Conservation (phyloP, 108 stramenopile species). For the Nannochloropsis salina region DNA sequence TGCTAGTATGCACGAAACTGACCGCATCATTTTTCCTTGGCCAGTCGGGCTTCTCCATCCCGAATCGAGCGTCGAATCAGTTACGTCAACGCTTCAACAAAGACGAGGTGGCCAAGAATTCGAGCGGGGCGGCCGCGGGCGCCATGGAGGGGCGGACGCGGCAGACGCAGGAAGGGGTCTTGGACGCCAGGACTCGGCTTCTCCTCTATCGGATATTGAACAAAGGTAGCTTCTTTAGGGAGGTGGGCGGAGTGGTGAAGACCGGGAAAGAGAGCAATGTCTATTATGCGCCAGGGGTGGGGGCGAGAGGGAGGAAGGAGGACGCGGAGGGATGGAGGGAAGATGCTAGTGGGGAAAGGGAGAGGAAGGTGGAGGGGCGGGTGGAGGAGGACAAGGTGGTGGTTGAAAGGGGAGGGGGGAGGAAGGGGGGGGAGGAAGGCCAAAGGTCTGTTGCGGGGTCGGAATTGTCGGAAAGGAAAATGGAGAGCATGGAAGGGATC, state of each 20-base stretch:
- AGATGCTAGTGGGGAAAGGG: not conserved
- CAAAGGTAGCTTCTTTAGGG: slow-evolving; percentile 23
- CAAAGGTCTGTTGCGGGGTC: not conserved
- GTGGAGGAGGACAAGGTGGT: not conserved
- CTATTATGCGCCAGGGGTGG: slow-evolving; percentile 41
- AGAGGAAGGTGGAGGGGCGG: not conserved
- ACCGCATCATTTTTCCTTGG: not conserved
- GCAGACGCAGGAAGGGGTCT: slow-evolving; percentile 42
- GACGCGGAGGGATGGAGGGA: not conserved
- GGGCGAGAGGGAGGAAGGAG: not conserved
- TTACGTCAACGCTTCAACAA: not conserved
- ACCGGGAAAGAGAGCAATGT: slow-evolving; percentile 58
- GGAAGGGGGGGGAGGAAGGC: not conserved
- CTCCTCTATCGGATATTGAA: slow-evolving; percentile 50
- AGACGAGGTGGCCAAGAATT: slow-evolving; percentile 24
- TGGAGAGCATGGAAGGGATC: not conserved
- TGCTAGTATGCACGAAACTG: not conserved
- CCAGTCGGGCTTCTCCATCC: not conserved
- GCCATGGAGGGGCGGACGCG: slow-evolving; percentile 24
- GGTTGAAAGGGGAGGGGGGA: not conserved
- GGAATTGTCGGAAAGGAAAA: not conserved
- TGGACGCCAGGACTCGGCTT: slow-evolving; percentile 51
- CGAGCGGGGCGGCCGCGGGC: slow-evolving; percentile 22
- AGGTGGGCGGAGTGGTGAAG: slow-evolving; percentile 50
- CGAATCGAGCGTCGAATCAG: not conserved